phyloP scores from a whole-genome alignment of 768 basidiomycete species.

The Pholiota microspora region DNA sequence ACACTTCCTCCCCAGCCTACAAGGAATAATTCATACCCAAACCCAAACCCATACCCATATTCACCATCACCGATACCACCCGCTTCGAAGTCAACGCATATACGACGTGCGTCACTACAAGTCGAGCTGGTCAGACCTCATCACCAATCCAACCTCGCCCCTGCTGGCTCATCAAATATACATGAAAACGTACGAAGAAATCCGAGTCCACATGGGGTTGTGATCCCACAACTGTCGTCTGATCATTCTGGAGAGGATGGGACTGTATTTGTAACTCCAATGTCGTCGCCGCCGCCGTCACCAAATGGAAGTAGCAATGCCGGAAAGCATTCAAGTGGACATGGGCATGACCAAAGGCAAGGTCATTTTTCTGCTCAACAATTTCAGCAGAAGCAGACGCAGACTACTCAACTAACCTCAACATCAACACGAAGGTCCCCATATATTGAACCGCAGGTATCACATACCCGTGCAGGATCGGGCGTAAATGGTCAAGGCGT shows the following conservation, averaged over 20 bases:
- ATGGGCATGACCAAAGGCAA: constrained; percentile 2
- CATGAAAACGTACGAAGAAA: not conserved
- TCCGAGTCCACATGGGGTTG: not conserved
- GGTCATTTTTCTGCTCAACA: not conserved
- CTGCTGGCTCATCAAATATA: not conserved
- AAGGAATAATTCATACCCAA: not conserved
- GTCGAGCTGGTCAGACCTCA: not conserved
- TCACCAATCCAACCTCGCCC: not conserved
- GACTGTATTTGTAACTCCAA: constrained; percentile 8
- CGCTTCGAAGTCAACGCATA: not conserved
- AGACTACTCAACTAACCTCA: not conserved
- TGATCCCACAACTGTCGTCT: not conserved
- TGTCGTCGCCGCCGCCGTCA: constrained; percentile 8
- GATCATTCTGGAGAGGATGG: not conserved
- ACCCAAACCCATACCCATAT: not conserved
- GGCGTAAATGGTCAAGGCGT: not conserved
- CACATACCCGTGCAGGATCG: not conserved
- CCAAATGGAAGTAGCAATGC: not conserved
- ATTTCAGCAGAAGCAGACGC: not conserved
- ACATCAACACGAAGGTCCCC: not conserved
- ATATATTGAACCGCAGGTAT: not conserved
- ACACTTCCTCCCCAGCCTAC: not conserved
- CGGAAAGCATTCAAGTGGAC: not conserved
- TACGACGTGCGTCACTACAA: not conserved
- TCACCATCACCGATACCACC: not conserved